These are phyloP conservation scores for Debaryomycetaceae sp. DNA, from an alignment of 1,139 yeast genomes.

Conservation along the genomic window DNA sequence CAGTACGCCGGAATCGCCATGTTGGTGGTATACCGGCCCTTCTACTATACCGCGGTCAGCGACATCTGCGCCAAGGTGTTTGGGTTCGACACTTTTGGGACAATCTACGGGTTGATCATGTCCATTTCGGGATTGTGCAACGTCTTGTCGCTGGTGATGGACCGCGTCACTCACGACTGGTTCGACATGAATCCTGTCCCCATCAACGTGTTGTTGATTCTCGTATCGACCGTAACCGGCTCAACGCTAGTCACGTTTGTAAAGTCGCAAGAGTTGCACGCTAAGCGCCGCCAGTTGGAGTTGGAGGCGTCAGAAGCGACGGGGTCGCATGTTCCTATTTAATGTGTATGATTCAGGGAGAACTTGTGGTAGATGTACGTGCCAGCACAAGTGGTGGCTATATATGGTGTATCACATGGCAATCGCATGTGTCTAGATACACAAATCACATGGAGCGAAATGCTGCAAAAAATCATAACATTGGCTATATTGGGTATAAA, in stretches of 20 bases:
- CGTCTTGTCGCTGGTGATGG: conserved; percentile 59
- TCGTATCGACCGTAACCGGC: conserved; percentile 46
- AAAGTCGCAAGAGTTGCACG: conserved; percentile 36
- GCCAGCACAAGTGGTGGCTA: too few relatives aligned
- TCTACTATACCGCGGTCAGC: conserved; percentile 83
- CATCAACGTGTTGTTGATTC: conserved; percentile 46
- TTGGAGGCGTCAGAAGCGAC: conserved; percentile 57
- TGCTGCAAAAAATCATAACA: too few relatives aligned
- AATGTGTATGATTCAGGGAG: too few relatives aligned
- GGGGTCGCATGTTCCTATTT: too few relatives aligned
- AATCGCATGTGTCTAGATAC: too few relatives aligned
- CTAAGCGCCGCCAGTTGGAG: conserved; percentile 45
- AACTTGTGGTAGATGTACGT: too few relatives aligned
- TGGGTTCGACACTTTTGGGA: conserved; percentile 87
- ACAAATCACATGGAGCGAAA: too few relatives aligned
- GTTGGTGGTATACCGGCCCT: conserved; percentile 81
- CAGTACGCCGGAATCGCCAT: conserved; percentile 55
- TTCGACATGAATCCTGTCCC: conserved; percentile 74
- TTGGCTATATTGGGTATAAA: too few relatives aligned
- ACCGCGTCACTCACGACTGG: conserved; percentile 52
- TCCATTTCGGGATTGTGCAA: conserved; percentile 74
- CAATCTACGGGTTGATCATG: conserved; percentile 80
- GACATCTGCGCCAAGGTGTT: conserved; percentile 89
- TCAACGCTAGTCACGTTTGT: conserved; percentile 40
- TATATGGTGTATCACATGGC: too few relatives aligned